Conservation (phyloP, 1,284 basidiomycete species). For the Gomphus bonarii region DNA sequence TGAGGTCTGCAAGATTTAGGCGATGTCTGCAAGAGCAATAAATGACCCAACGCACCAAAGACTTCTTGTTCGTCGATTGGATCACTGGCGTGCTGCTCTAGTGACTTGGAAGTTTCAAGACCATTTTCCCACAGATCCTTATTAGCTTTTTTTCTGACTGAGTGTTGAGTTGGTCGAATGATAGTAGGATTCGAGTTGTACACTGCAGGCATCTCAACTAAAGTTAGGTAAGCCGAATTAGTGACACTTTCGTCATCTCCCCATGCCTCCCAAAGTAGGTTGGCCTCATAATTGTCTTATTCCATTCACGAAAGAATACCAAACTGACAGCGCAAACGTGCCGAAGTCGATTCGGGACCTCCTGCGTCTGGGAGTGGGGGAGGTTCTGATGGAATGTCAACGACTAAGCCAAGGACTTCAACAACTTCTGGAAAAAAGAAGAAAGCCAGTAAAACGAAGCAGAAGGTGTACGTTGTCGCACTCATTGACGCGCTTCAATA, state of each 20-base stretch:
- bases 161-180: slow-evolving; percentile 31
- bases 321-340: not conserved
- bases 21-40: not conserved
- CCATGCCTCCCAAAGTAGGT: slow-evolving; percentile 3
- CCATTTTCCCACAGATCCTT: slow-evolving; percentile 20
- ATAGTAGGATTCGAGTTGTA: slow-evolving; percentile 59
- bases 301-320: not conserved
- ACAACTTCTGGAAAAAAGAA: not conserved
- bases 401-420: not conserved
- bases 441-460: not conserved
- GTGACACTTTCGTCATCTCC: not conserved
- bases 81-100: slow-evolving; percentile 26
- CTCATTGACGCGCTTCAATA: slow-evolving; percentile 23
- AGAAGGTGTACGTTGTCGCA: not conserved
- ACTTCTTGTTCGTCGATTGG: slow-evolving; percentile 64
- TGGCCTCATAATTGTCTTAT: not conserved
- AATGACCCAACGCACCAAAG: slow-evolving; percentile 35
- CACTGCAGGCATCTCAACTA: slow-evolving; percentile 34
- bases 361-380: not conserved
- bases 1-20: slow-evolving; percentile 51
- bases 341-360: not conserved
- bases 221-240: not conserved
- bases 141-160: slow-evolving; percentile 36
- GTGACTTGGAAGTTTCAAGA: not conserved
- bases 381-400: not conserved